Conservation (phyloP, 139 green algal species). For the Closterium sp. region DNA sequence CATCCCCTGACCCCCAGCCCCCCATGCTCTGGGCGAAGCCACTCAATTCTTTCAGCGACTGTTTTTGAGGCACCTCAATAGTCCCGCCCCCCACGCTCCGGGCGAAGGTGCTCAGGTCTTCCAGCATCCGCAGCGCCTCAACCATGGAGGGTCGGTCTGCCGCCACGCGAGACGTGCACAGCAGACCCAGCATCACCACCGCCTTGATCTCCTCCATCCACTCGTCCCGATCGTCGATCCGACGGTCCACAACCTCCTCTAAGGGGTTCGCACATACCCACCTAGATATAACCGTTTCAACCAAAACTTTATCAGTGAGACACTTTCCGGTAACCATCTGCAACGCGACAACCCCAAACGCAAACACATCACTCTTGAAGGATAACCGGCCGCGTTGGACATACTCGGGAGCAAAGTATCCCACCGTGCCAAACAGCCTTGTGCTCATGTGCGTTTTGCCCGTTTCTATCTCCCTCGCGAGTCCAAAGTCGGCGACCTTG, state of each 20-base stretch:
- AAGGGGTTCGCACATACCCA: not conserved
- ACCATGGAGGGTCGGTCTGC: not conserved
- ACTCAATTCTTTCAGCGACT: too few species aligned
- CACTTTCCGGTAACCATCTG: not conserved
- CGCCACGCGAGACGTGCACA: constrained; percentile 1
- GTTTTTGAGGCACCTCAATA: too few species aligned
- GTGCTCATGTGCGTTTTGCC: constrained; percentile 6
- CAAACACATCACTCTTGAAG: constrained; percentile 7
- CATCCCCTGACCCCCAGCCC: too few species aligned
- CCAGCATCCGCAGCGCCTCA: not conserved
- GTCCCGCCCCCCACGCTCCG: not conserved
- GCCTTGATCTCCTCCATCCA: not conserved
- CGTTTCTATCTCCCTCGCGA: not conserved
- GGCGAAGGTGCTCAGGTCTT: not conserved
- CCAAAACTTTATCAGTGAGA: not conserved
- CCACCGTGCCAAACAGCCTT: constrained; percentile 1
- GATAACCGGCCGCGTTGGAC: not conserved
- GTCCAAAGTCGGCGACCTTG: constrained; percentile 12
- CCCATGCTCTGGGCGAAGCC: too few species aligned
- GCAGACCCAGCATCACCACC: not conserved
- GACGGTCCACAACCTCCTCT: not conserved
- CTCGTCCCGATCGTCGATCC: not conserved
- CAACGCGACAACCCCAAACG: not conserved
- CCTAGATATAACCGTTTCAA: not conserved
- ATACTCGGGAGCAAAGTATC: constrained; percentile 11